phyloP scores from a whole-genome alignment of 176 grass and related monocot species.

The Microstegium vimineum region DNA sequence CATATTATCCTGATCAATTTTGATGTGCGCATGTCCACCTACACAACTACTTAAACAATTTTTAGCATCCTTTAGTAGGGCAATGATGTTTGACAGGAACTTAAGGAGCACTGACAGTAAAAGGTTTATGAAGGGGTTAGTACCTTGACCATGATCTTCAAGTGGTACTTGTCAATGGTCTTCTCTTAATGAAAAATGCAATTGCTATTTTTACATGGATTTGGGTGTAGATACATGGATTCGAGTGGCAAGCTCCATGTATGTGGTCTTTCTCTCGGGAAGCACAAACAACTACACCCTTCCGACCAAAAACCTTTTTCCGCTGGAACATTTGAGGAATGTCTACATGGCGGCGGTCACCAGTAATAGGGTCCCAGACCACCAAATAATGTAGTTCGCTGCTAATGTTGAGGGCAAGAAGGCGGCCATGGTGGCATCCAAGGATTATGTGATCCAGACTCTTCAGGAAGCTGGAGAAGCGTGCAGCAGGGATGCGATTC shows the following conservation, averaged over 20 bases:
- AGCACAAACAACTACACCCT: neutral
- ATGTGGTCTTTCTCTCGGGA: neutral
- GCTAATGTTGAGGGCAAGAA: neutral
- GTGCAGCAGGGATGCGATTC: neutral
- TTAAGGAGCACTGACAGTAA: too few relatives aligned
- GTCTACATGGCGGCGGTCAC: neutral
- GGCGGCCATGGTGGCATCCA: constrained; percentile 2
- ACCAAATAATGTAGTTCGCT: neutral
- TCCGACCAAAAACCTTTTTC: neutral
- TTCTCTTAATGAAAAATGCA: too few relatives aligned
- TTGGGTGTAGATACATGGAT: too few relatives aligned
- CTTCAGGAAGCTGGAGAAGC: neutral
- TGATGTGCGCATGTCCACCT: too few relatives aligned
- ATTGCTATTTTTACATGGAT: too few relatives aligned
- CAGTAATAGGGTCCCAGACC: constrained; percentile 7
- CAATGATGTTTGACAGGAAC: too few relatives aligned
- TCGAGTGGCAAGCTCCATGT: neutral
- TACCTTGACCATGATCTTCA: too few relatives aligned
- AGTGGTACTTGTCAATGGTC: too few relatives aligned
- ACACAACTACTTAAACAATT: too few relatives aligned
- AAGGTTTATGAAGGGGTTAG: too few relatives aligned
- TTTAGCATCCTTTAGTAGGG: too few relatives aligned
- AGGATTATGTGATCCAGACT: neutral
- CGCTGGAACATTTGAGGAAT: neutral
- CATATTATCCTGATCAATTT: too few relatives aligned